Conservation (phyloP, 2,329 filamentous ascomycete genomes). For the Didymella pinodella region DNA sequence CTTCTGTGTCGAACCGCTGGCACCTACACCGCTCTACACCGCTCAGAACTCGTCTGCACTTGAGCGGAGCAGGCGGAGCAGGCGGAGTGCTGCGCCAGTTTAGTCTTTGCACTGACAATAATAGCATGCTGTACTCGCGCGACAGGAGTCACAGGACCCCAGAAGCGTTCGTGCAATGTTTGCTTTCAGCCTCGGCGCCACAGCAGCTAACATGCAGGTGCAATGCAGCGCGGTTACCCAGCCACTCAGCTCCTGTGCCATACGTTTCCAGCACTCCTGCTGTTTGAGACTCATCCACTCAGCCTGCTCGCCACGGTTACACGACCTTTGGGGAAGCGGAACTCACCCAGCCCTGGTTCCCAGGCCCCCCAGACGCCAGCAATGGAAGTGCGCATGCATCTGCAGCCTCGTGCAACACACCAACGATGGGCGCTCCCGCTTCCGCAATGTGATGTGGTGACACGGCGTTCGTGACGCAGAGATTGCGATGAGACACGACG, state of each 20-base stretch:
- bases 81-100: not conserved
- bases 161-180: slow-evolving; percentile 16
- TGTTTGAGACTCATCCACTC: slow-evolving; percentile 7
- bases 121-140: slow-evolving; percentile 2
- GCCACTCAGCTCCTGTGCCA: slow-evolving; percentile 1
- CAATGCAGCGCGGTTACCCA: slow-evolving; percentile 15
- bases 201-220: not conserved
- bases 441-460: slow-evolving; percentile 12
- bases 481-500: slow-evolving; percentile 14
- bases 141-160: not conserved
- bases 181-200: slow-evolving; percentile 10
- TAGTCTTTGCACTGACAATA: not conserved
- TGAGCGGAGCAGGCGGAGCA: not conserved
- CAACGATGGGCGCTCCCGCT: slow-evolving; percentile 14
- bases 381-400: slow-evolving; percentile 11
- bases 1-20: slow-evolving; percentile 12
- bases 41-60: slow-evolving; percentile 9
- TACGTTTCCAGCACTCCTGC: not conserved
- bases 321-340: slow-evolving; percentile 24
- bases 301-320: slow-evolving; percentile 18
- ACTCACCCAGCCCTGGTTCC: not conserved
- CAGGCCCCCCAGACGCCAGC: not conserved
- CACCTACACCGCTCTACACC: slow-evolving; percentile 23
- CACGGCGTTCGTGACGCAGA: slow-evolving; percentile 10
- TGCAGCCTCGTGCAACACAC: slow-evolving; percentile 13